phyloP scores from a whole-genome alignment of 176 grass and related monocot species.

The Typha latifolia region DNA sequence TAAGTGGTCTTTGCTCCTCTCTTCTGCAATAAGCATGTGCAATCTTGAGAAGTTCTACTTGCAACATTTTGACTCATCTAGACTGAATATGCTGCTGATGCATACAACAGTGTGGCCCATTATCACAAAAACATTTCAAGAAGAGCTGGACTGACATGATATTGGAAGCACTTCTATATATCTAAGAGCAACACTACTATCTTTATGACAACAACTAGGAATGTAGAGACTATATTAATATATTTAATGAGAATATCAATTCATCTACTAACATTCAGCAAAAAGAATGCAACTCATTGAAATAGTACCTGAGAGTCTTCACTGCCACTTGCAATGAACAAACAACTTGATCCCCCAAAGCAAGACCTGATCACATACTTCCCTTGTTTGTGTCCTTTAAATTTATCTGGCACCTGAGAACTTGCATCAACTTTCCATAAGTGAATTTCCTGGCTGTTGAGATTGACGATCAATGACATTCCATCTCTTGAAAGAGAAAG shows the following conservation, averaged over 20 bases:
- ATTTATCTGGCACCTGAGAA: constrained; percentile 39
- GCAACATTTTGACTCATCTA: no score
- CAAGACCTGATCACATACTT: constrained; percentile 90
- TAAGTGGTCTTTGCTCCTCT: no score
- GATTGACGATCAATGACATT: constrained; percentile 68
- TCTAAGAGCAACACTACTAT: no score
- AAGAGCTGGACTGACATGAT: no score
- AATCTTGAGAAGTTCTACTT: no score
- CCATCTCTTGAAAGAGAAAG: constrained; percentile 82
- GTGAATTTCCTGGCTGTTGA: constrained; percentile 93
- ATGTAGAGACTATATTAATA: background rate
- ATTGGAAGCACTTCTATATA: no score
- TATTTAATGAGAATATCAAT: background rate
- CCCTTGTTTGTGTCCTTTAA: constrained; percentile 76
- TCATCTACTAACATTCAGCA: background rate
- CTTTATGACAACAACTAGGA: no score
- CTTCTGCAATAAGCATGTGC: no score
- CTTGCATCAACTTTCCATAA: constrained; percentile 60
- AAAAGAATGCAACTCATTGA: background rate
- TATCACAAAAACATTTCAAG: no score
- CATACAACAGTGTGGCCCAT: no score
- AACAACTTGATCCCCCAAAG: constrained; percentile 75
- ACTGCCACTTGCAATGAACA: constrained; percentile 85
- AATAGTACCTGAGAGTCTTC: constrained; percentile 87
- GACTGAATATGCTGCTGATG: no score